Conservation (phyloP, 495 filamentous ascomycete species). For the Diplogelasinospora grovesii region DNA sequence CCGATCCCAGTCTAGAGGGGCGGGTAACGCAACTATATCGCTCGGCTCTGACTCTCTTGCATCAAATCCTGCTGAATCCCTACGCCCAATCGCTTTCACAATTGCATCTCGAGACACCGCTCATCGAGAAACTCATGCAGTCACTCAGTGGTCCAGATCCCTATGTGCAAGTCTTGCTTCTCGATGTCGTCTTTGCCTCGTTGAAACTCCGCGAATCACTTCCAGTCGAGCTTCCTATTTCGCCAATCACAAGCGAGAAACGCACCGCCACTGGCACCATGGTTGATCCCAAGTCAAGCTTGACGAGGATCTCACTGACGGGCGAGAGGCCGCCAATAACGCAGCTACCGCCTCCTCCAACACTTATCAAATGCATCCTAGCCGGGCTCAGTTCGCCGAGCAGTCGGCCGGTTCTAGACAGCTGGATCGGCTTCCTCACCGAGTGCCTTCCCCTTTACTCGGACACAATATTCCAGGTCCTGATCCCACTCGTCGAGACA, state of each 20-base stretch:
- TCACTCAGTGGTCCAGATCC: constrained; percentile 56
- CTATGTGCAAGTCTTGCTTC: constrained; percentile 64
- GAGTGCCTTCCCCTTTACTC: constrained; percentile 79
- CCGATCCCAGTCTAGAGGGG: constrained; percentile 27
- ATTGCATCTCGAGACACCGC: constrained; percentile 61
- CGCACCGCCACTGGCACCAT: constrained; percentile 23
- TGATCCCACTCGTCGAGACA: constrained; percentile 85
- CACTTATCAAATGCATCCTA: constrained; percentile 74
- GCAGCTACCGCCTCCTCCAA: constrained; percentile 59
- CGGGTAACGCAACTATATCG: constrained; percentile 58
- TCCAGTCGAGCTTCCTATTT: constrained; percentile 35
- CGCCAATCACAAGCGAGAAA: constrained; percentile 40
- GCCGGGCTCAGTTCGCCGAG: constrained; percentile 70
- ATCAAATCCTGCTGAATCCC: constrained; percentile 67
- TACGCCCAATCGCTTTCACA: constrained; percentile 58
- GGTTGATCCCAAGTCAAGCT: constrained; percentile 21
- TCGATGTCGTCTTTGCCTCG: constrained; percentile 66
- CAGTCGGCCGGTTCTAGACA: constrained; percentile 74
- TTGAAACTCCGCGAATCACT: constrained; percentile 57
- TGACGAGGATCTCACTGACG: constrained; percentile 16
- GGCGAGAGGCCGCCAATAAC: constrained; percentile 25
- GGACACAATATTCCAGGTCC: constrained; percentile 76
- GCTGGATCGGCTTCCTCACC: constrained; percentile 82
- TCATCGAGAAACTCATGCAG: constrained; percentile 63
- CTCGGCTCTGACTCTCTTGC: constrained; percentile 62